These are phyloP conservation scores for Asterochloris erici DNA, from an alignment of 139 green algal species.

Conservation along the genomic window DNA sequence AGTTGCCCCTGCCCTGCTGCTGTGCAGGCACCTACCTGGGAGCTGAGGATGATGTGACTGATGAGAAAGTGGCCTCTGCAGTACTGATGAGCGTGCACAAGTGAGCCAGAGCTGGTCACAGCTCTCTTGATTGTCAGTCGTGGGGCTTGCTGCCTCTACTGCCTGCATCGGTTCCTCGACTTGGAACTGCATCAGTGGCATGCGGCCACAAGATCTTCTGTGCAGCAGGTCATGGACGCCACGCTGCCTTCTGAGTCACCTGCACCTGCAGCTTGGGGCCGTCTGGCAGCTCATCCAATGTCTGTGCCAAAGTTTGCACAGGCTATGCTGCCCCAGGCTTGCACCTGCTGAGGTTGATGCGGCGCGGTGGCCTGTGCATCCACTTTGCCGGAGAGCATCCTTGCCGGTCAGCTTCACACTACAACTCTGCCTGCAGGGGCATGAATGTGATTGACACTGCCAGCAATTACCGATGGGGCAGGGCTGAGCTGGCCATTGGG, in stretches of 20 bases:
- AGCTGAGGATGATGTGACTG: slow-evolving; percentile 43
- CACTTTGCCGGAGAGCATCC: not conserved
- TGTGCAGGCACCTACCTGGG: slow-evolving; percentile 66
- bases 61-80: slow-evolving; percentile 42
- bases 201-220: not conserved
- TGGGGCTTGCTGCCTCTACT: not conserved
- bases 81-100: slow-evolving; percentile 14
- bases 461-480: slow-evolving; percentile 61
- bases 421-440: slow-evolving; percentile 35
- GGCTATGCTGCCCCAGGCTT: not conserved
- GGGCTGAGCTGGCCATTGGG: slow-evolving; percentile 43
- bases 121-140: not conserved
- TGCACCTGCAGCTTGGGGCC: not conserved
- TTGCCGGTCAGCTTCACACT: not conserved
- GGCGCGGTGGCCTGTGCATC: not conserved
- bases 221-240: not conserved
- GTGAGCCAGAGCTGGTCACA: not conserved
- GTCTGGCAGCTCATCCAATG: not conserved
- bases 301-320: not conserved
- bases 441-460: slow-evolving; percentile 82
- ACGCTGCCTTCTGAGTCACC: not conserved
- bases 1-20: no score
- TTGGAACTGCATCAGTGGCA: not conserved
- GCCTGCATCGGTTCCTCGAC: not conserved
- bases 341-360: slow-evolving; percentile 29